phyloP scores from a whole-genome alignment of 176 grass and related monocot species.

The Oryza australiensis region DNA sequence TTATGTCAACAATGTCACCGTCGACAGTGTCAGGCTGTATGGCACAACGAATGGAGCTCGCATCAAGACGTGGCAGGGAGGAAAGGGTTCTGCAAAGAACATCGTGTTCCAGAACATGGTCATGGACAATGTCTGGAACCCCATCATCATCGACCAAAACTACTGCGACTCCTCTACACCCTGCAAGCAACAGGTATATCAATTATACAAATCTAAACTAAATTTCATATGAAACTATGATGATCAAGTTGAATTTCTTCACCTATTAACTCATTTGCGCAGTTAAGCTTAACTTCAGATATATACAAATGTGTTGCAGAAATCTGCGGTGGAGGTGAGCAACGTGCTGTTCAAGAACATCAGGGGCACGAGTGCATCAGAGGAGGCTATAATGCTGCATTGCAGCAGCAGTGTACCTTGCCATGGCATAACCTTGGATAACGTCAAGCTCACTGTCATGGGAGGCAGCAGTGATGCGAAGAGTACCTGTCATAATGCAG shows the following conservation, averaged over 20 bases:
- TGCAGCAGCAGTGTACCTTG: slow-evolving; percentile 54
- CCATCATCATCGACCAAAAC: slow-evolving; percentile 59
- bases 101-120: slow-evolving; percentile 52
- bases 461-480: background rate
- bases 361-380: slow-evolving; percentile 49
- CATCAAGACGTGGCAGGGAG: slow-evolving; percentile 70
- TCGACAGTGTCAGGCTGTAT: slow-evolving; percentile 38
- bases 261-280: too few relatives aligned
- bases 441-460: slow-evolving; percentile 42
- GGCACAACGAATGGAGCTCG: slow-evolving; percentile 60
- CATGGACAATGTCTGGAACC: slow-evolving; percentile 51
- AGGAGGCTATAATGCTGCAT: slow-evolving; percentile 55
- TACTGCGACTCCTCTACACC: slow-evolving; percentile 38
- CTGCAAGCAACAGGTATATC: background rate
- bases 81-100: slow-evolving; percentile 42
- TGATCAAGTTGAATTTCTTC: too few relatives aligned
- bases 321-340: slow-evolving; percentile 52
- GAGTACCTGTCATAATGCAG: slow-evolving; percentile 43
- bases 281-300: too few relatives aligned
- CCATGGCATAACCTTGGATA: slow-evolving; percentile 36
- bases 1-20: slow-evolving; percentile 43
- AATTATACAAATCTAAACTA: too few relatives aligned
- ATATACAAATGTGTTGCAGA: background rate
- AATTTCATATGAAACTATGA: too few relatives aligned
- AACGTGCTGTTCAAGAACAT: slow-evolving; percentile 62